Conservation (phyloP, 345 rosid species). For the Syzygium grande region DNA sequence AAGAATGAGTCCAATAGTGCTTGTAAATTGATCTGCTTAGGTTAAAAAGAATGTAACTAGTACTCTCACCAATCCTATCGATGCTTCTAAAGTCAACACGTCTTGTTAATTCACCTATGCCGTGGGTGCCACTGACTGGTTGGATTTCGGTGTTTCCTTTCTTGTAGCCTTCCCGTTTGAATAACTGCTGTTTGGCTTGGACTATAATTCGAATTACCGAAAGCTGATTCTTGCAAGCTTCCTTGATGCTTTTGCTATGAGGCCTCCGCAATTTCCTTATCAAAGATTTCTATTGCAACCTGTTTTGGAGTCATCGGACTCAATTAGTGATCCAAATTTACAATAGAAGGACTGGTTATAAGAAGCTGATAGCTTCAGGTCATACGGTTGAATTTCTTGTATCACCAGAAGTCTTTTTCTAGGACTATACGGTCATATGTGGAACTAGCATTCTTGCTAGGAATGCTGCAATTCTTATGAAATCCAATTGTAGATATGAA, state of each 20-base stretch:
- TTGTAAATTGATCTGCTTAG: neutral
- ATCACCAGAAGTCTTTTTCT: neutral
- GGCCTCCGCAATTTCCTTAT: neutral
- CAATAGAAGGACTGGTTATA: neutral
- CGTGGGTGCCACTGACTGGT: neutral
- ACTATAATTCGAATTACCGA: neutral
- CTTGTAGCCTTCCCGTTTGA: neutral
- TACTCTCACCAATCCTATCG: neutral
- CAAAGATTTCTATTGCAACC: neutral
- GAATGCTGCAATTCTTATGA: neutral
- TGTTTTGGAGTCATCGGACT: neutral
- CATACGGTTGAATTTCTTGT: neutral
- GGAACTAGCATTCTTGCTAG: neutral
- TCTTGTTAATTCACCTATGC: neutral
- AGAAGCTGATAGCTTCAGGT: neutral
- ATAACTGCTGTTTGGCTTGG: neutral
- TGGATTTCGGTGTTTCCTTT: neutral
- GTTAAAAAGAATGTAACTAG: neutral
- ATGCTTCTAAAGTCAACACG: neutral
- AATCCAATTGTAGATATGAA: neutral
- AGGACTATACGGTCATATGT: neutral
- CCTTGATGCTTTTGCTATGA: neutral
- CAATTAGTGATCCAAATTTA: neutral
- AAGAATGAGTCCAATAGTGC: neutral
- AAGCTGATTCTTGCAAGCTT: neutral